Evolutionary conservation across 2,329 filamentous ascomycete species (phyloP), one percentile per base, ranked within the genome.

Genomic region (Fusarium subglutinans): DNA sequence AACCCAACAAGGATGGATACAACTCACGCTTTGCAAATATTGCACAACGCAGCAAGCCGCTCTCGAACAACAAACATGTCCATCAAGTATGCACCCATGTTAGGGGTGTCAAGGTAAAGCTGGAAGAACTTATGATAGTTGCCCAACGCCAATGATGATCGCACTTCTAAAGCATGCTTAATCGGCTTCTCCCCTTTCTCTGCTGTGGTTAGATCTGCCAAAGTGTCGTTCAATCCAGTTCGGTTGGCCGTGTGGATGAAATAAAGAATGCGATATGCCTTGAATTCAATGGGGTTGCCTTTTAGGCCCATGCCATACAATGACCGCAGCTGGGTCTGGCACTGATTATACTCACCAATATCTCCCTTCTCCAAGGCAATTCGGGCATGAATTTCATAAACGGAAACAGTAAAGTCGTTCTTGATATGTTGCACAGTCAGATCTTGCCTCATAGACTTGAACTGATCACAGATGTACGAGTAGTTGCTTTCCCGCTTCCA

Each of bases 261-360:
- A 90, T 99, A 99, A 82, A 99, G 89, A 85, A 99, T 98, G 90
- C 96, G 96, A 88, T 99, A 99, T 75, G 96, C 96, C 90, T 96
- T 96, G 86, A 99, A 99, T 85, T 99, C 96, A 86, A 94, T 92
- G 81, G 94, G 91, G 83, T 95, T 95, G 79, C 96, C 96, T 81
- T 94, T 94, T 82, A 98, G 87, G 77, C 94, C 93, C 86, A 94
- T 90, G 83, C 90, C 90, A 85, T 99, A 98, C 80, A 99, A 87
- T 76, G 93, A 94, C 84, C 94, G 94, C 81, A 99, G 88, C 86
- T 99, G 96, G 80, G 96, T 98, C 87, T 99, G 96, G 85, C 96
- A 99, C 89, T 99, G 96, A 87, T 99, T 99, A 96, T 99, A 99
- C 96, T 99, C 96, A 99, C 96, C 96, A 87, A 98, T 90, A 88